A percentile compares a stretch with the other conserved stretches of the same genome.
These are phyloP conservation scores for Aspergillus sojae DNA, from an alignment of 2,329 filamentous ascomycete genomes.

Conservation along the genomic window DNA sequence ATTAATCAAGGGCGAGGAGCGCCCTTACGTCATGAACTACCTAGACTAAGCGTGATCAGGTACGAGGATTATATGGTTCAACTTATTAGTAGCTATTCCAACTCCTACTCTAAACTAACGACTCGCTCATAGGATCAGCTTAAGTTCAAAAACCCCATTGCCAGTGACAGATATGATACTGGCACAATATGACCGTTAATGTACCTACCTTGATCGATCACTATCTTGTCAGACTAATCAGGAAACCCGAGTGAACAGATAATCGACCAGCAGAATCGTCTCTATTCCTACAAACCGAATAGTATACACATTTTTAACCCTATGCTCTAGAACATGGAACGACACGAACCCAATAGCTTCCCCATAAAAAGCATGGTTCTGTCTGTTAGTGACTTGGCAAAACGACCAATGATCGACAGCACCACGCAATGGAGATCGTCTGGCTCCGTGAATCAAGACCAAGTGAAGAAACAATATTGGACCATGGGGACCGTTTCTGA, in stretches of 20 bases:
- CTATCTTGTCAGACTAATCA: neutral
- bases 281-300: neutral
- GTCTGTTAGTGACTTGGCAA: conserved; percentile 14
- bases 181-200: neutral
- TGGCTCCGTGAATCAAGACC: neutral
- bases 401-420: neutral
- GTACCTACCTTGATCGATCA: neutral
- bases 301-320: neutral
- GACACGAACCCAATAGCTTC: neutral
- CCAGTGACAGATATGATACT: too few species aligned
- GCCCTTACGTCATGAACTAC: too few species aligned
- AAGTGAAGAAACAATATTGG: neutral
- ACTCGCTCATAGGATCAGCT: neutral
- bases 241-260: neutral
- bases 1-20: too few species aligned
- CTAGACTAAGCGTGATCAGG: too few species aligned
- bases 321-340: neutral
- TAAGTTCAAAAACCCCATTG: too few species aligned
- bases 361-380: neutral
- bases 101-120: neutral
- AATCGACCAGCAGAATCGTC: too few species aligned
- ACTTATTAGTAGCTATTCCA: too few species aligned
- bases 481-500: neutral
- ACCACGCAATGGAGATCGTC: neutral
- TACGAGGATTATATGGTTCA: too few species aligned